Conservation (phyloP, 345 rosid species). For the Brassica carinata region DNA sequence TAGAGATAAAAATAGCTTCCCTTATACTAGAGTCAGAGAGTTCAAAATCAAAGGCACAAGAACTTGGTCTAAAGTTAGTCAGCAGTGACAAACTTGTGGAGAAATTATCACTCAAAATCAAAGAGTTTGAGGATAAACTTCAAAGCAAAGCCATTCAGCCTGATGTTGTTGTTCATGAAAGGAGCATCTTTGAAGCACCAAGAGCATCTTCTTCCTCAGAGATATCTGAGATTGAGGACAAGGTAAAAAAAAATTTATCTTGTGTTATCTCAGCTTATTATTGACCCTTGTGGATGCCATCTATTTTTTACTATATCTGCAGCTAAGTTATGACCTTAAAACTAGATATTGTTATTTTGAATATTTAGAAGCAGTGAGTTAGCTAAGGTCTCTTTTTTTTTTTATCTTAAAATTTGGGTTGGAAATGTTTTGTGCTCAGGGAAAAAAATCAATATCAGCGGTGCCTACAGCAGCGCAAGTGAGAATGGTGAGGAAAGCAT, state of each 20-base stretch:
- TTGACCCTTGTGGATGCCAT: background rate
- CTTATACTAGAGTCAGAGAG: conserved; percentile 59
- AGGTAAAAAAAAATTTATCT: conserved; percentile 41
- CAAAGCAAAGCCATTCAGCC: conserved; percentile 51
- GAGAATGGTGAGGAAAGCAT: conserved; percentile 79
- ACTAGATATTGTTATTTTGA: background rate
- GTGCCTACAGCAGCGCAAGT: conserved; percentile 75
- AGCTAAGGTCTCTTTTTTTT: background rate
- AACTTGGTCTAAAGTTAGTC: conserved; percentile 60
- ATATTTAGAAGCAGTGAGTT: background rate
- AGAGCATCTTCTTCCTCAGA: conserved; percentile 64
- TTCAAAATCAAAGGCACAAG: conserved; percentile 62
- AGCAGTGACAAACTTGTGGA: conserved; percentile 68
- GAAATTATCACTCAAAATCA: conserved; percentile 60
- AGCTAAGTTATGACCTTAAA: conserved; percentile 8
- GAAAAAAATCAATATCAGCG: conserved; percentile 53
- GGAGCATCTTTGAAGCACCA: conserved; percentile 70
- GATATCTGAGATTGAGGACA: conserved; percentile 86
- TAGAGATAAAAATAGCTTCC: conserved; percentile 57
- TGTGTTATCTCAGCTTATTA: conserved; percentile 8
- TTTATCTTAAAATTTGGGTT: background rate
- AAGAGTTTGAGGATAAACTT: conserved; percentile 62
- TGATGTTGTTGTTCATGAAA: conserved; percentile 65
- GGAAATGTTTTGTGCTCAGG: conserved; percentile 47
- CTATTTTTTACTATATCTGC: conserved; percentile 1